Evolutionary conservation across 1,284 basidiomycete species (phyloP), one percentile per base, ranked within the genome.

Genomic region (Ceratobasidium sp.): DNA sequence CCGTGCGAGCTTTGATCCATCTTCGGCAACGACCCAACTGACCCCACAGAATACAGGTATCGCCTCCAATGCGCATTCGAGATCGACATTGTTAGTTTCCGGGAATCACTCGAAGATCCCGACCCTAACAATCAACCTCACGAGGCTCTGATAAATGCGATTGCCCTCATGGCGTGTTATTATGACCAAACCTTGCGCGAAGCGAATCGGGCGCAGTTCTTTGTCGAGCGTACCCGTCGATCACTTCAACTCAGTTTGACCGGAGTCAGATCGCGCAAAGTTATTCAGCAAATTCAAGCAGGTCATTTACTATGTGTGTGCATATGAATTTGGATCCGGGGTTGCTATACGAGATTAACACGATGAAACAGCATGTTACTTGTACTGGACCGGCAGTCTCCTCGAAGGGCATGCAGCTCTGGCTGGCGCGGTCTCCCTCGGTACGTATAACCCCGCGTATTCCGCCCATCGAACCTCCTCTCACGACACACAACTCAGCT

Each of bases 141-240:
- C 49, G 66, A 67, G 6, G 70, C 66, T 11, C 53, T 71, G 11
- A 14, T 71, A 39, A 68, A 64, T 47, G 70, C 70, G 9, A 68
- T 71, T 30, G 58, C 58, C 9, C 58, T 60, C 46, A 60, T 60
- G 58, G 58, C 58, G 29, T 60, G 58, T 16, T 60, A 60, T 30
- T 60, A 60, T 16, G 29, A 58, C 42, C 56, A 58, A 30, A 27
- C 29, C 19, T n/a, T 39, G 19, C 58, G 58, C 7, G 25, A 29
- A 73, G 23, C 73, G 69, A 14, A 71, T 74, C 3, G 49, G 49
- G n/a, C 59, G 72, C 44, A 58, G 16, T 73, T 75, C 0, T 80
- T 82, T 67, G 77, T 83, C 42, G 77, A 77, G 30, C 79, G 79
- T 47, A 80, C 83, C 27, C 75, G 84, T 1, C 78, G 81, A 54